Percentiles rank a stretch among this genome's conserved stretches.
phyloP scores from a whole-genome alignment of 2,329 filamentous ascomycete species.

The Aulographum hederae region DNA sequence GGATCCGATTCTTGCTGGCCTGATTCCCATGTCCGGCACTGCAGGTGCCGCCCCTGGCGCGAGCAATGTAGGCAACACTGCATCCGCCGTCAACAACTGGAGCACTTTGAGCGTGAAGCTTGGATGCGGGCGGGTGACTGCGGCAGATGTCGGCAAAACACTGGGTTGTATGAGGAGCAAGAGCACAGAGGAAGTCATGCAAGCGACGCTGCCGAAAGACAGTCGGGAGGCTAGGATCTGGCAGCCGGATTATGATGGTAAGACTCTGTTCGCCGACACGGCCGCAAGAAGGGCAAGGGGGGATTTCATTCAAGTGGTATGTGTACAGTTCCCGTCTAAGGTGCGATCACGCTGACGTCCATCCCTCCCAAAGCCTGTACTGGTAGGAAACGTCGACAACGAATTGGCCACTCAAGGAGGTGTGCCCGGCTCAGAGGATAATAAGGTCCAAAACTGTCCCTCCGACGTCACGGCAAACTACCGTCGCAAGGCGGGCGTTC shows the following conservation, averaged over 20 bases:
- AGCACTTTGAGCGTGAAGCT: conserved; percentile 2
- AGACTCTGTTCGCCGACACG: conserved; percentile 3
- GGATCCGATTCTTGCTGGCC: conserved; percentile 1
- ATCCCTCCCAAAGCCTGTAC: conserved; percentile 6
- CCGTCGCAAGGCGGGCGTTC: conserved; percentile 11
- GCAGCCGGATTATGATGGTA: conserved; percentile 3
- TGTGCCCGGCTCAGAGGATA: conserved; percentile 3
- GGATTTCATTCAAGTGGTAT: conserved; percentile 3
- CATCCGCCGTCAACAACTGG: conserved; percentile 3
- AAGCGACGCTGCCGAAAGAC: conserved; percentile 2
- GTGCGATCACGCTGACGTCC: too few species aligned
- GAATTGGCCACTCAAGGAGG: conserved; percentile 15
- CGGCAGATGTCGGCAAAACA: conserved; percentile 1
- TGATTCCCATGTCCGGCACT: conserved; percentile 1
- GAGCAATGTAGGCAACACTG: conserved; percentile 1
- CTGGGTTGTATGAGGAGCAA: conserved; percentile 3
- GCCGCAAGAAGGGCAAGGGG: conserved; percentile 1
- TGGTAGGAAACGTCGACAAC: conserved; percentile 16
- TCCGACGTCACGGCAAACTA: conserved; percentile 11
- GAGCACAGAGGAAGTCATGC: conserved; percentile 6
- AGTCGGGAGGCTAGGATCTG: too few species aligned
- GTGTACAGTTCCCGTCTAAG: too few species aligned
- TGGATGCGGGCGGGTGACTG: conserved; percentile 3
- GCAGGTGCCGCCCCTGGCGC: too few species aligned
- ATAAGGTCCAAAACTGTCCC: conserved; percentile 1